Evolutionary conservation across 2,329 filamentous ascomycete species (phyloP), one percentile per base, ranked within the genome.

Genomic region (Apiospora kogelbergensis): DNA sequence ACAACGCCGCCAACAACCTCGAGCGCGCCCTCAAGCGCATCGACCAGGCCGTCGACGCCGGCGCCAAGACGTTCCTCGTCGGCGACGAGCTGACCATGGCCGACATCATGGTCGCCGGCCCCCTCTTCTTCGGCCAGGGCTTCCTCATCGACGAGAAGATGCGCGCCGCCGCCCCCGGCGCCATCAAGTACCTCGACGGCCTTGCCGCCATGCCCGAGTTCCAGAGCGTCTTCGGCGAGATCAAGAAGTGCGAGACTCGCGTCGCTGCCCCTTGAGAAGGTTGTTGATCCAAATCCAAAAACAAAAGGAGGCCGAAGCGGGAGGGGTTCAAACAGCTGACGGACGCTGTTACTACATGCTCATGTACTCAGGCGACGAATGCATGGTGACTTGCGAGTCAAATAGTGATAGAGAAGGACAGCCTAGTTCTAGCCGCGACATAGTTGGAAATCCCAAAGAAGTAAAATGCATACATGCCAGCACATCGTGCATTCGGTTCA

Each of bases 71-170:
- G 77, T 80, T 73, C 70, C 74, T 83, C 4, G 80, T 81, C 15
- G 81, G 80, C 6, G 78, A 81, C 67, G 57, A 74, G 64, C 48
- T 82, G 33, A 82, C 80, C 6, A 68, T 82, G 57, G 81, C 81
- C 41, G 81, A 83, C 67, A 57, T 81, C 46, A 77, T 78, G 76
- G 75, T 83, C 7, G 73, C 70, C 1, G 75, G 77, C 7, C 11
- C 71, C 5, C 57, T 82, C 60, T 72, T 73, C 63, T 66, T 70
- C 30, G 70, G 68, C 6, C 67, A 72, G 66, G 74, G 73, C 70
- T 75, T 77, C 70, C 20, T 82, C 30, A 63, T 79, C 53, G 79
- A 81, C 48, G 73, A 73, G 9, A 79, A 80, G 73, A 78, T 80
- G 76, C 74, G 77, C 68, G 78, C 79, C 75, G 70, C 67, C 3